These are phyloP conservation scores for Blyttiomyces sp. DNA, from an alignment of 371 early-diverging fungal species.

Conservation along the genomic window DNA sequence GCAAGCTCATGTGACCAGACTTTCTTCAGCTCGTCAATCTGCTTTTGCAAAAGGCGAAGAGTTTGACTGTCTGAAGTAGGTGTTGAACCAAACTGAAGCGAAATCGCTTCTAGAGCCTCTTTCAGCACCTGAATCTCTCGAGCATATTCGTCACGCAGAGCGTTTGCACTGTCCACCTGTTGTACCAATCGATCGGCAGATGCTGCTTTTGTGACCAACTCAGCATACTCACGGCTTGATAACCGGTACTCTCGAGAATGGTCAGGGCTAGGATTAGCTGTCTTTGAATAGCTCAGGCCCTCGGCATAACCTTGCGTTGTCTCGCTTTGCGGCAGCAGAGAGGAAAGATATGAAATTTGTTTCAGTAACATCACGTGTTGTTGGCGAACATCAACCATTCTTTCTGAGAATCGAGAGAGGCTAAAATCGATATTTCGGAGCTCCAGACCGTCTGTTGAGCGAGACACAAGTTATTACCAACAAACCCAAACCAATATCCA, in stretches of 20 bases:
- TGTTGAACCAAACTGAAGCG: conserved; percentile 3
- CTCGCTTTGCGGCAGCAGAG: neutral
- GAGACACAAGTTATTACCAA: too few relatives aligned
- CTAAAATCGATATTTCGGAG: too few relatives aligned
- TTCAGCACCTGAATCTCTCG: conserved; percentile 32
- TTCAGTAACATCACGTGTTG: conserved; percentile 3
- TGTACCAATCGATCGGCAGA: conserved; percentile 21
- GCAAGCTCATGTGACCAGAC: conserved; percentile 41
- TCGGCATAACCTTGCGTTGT: neutral
- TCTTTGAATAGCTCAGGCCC: neutral
- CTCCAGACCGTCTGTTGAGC: too few relatives aligned
- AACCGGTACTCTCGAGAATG: conserved; percentile 20
- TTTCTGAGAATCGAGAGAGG: too few relatives aligned
- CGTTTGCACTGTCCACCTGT: conserved; percentile 33
- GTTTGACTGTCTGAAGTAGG: conserved; percentile 2
- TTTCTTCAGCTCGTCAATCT: conserved; percentile 41
- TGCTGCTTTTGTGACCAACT: conserved; percentile 28
- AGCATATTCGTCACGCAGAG: conserved; percentile 33
- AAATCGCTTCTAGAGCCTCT: conserved; percentile 29
- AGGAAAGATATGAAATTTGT: conserved; percentile 3
- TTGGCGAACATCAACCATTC: conserved; percentile 8
- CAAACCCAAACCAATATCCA: too few relatives aligned
- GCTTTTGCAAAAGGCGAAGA: conserved; percentile 22
- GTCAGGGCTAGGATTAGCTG: neutral
- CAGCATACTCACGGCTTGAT: conserved; percentile 25